Base-by-base conservation (phyloP, 2,329 filamentous ascomycete genomes). In the Aspergillus caelatus region DNA sequence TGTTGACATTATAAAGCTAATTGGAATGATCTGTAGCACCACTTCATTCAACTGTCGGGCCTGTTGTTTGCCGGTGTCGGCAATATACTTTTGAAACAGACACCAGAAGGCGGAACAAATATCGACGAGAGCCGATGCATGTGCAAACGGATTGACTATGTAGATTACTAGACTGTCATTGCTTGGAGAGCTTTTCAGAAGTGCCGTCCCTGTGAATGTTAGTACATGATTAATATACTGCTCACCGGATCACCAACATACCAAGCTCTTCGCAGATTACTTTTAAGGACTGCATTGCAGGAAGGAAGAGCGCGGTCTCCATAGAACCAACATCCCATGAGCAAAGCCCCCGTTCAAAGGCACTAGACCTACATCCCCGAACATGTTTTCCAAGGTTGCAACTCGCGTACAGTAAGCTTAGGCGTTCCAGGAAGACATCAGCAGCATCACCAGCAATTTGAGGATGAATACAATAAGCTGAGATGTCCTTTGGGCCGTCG, bases 101-200 rank as follows among this genome's bases (percentile, higher is more conserved):
- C 77, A 72, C 79, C 84, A 84, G 72, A 88, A 88, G 23, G 85
- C 84, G 19, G 83, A 80, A 67, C 85, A 88, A 3, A 88, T 78
- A 64, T 86, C 82, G 74, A 65, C 81, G 26, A 80, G 68, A 39
- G 82, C 80, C 21, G 80, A 77, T 26, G 80, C 75, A 55, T 78
- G 75, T 6, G 77, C 71, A 62, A 87, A 88, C 1, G 86, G 85
- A 67, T 87, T 84, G 57, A 89, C 72, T 61, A 89, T 83, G 70
- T 88, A 89, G 54, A 89, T 78, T 39, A 89, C 83, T 52, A 85
- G 78, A 65, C 79, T 84, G 16, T 79, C 74, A 11, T 71, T 72
- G 36, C 67, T 72, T 14, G 73, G 68, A 19, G 77, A 65, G 32
- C 72, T 67, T 43, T 75, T 74, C 2, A 77, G 70, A 28, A 82